Conservation (phyloP, 768 basidiomycete species). For the Infundibulicybe gibba region DNA sequence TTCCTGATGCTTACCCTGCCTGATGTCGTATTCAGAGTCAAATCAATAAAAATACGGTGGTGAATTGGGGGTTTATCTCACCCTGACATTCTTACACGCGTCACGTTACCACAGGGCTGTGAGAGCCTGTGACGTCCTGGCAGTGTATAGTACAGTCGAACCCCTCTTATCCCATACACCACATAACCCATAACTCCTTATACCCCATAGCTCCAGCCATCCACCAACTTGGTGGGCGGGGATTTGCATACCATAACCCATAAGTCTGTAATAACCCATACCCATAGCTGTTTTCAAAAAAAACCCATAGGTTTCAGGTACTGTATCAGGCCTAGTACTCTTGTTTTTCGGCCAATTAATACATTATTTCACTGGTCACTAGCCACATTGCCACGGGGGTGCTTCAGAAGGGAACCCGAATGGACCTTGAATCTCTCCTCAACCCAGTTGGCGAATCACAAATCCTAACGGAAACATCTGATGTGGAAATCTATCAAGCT, state of each 20-base stretch:
- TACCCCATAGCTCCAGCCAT: too few species aligned
- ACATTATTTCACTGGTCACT: not conserved
- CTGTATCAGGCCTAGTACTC: not conserved
- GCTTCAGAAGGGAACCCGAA: slow-evolving; percentile 18
- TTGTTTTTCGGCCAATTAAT: not conserved
- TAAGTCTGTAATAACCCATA: not conserved
- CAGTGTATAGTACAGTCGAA: too few species aligned
- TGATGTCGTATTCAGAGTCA: too few species aligned
- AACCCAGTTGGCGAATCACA: slow-evolving; percentile 21
- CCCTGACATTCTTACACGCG: too few species aligned
- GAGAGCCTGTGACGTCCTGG: too few species aligned
- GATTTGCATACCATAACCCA: not conserved
- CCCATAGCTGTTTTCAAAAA: not conserved
- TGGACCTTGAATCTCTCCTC: slow-evolving; percentile 23
- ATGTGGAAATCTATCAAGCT: slow-evolving; percentile 18
- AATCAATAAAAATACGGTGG: too few species aligned
- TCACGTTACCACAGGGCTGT: too few species aligned
- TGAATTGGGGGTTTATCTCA: too few species aligned
- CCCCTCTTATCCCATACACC: not conserved
- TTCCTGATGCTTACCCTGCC: too few species aligned
- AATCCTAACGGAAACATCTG: slow-evolving; percentile 14
- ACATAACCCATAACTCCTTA: not conserved
- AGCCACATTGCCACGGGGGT: not conserved
- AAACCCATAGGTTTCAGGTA: not conserved
- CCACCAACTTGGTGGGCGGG: too few species aligned